Conservation (phyloP, 2,329 filamentous ascomycete species). For the Fusarium duplospermum region DNA sequence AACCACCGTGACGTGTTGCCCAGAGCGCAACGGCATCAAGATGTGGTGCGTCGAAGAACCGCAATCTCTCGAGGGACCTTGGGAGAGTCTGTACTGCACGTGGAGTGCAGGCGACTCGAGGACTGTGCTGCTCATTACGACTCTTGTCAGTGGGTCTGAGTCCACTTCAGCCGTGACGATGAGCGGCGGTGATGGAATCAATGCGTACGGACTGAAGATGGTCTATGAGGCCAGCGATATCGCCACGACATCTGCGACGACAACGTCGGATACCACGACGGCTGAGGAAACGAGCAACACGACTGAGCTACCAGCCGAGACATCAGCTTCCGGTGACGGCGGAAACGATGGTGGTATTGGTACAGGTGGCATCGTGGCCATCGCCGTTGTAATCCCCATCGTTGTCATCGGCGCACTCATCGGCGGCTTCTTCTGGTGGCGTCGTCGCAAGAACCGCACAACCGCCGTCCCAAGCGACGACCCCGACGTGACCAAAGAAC, state of each 20-base stretch:
- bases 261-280: slow-evolving; percentile 7
- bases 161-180: slow-evolving; percentile 38
- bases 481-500: slow-evolving; percentile 13
- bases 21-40: slow-evolving; percentile 39
- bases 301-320: background rate
- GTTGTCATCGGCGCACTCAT: slow-evolving; percentile 41
- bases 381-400: slow-evolving; percentile 48
- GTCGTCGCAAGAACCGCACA: slow-evolving; percentile 36
- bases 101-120: slow-evolving; percentile 46
- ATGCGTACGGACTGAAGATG: slow-evolving; percentile 52
- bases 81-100: slow-evolving; percentile 47
- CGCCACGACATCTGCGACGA: slow-evolving; percentile 15
- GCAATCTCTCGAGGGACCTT: slow-evolving; percentile 33
- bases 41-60: slow-evolving; percentile 47
- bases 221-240: slow-evolving; percentile 48
- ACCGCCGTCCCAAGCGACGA: background rate
- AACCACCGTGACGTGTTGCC: slow-evolving; percentile 53
- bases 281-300: background rate
- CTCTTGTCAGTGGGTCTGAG: slow-evolving; percentile 35
- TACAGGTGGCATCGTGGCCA: slow-evolving; percentile 41
- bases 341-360: slow-evolving; percentile 25
- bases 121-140: slow-evolving; percentile 42
- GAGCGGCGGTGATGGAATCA: slow-evolving; percentile 42
- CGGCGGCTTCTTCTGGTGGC: slow-evolving; percentile 45
- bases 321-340: background rate